Base-by-base conservation (phyloP, 2,329 filamentous ascomycete genomes). In the Aspergillus ochraceus region DNA sequence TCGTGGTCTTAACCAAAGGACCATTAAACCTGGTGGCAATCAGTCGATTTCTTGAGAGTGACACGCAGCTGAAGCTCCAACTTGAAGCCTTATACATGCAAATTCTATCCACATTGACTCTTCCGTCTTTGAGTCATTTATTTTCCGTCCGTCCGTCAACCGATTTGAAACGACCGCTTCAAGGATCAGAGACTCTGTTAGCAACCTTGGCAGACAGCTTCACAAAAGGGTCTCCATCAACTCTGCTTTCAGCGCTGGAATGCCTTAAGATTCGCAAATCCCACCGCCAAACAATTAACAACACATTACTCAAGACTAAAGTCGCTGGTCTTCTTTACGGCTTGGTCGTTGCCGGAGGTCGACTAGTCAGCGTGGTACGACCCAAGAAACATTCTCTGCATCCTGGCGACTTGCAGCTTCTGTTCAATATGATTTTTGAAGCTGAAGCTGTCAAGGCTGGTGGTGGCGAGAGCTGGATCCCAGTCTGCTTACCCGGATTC, bases 351-450 rank as follows among this genome's bases (percentile, higher is more conserved):
- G 95, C 95, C 4, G 92, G 93, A 12, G 94, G 93, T 5, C 89
- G 90, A 69, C 88, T 99, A 6, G 95, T 99, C 65, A 97, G 93
- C 72, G 96, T 99, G 42, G 90, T 98, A 17, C 85, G 95, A 42
- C 96, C 96, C 6, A 93, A 96, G 67, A 91, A 95, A 59, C 95
- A 99, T 75, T 97, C 93, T 0, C 83, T 99, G 2, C 96, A 99
- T 68, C 95, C 96, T 0, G 94, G 93, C 64, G 95, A 99, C 73
- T 83, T 99, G 24, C 94, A 97, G 71, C 85, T 99, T 50, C 93
- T 99, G 61, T 99, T 99, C 83, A 98, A 98, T 72, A 99, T 99
- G 96, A 86, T 99, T 2, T 99, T 99, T 70, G 93, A 96, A 78
- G 95, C 94, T 2, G 91, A 92, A 52, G 90, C 91, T 49, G 90